Base-by-base conservation (phyloP, 352 stramenopile species). In the Aphanomyces astaci region DNA sequence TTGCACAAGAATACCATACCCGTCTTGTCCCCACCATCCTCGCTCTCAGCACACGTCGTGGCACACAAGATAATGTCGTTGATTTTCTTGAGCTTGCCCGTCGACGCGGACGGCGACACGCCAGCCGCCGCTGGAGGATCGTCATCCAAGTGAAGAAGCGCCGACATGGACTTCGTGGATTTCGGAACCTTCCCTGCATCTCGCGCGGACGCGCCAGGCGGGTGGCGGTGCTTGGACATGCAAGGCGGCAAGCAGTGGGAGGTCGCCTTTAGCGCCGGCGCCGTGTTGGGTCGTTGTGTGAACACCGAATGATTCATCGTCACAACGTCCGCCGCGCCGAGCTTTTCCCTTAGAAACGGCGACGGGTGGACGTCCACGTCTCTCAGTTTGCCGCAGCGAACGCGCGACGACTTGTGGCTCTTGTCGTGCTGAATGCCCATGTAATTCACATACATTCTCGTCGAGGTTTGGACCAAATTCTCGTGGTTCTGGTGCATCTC, bases 1-100 rank as follows among this genome's bases (percentile, higher is more conserved):
- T n/a, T 62, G 32, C 10, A 25, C 31, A 9, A 15, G 36, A 15
- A 15, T 27, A 17, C 19, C 11, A 57, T 11, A 17, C 46, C 39
- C 13, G 25, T 2, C 7, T 51, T 22, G 2, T 7, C n/a, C n/a
- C n/a, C n/a, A n/a, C n/a, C n/a, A n/a, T n/a, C n/a, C n/a, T n/a
- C n/a, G n/a, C n/a, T n/a, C n/a, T 43, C 36, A 43, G 68, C 72
- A 40, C 75, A 82, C n/a, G 62, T 64, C 19, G 85, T 76, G 0
- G 74, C 80, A 49, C 74, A 82, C 19, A 75, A 60, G 19, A 90
- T 81, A 45, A 90, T 89, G 0, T 76, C 63, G 30, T 90, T 90
- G 71, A 90, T 90, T 27, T 64, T 67, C 0, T 73, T 72, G n/a
- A 90, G 63, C 52, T 89, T 90, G 9, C 46, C 22, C 4, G 39